phyloP scores from a whole-genome alignment of 306 rosid species.

The Quercus dentata region DNA sequence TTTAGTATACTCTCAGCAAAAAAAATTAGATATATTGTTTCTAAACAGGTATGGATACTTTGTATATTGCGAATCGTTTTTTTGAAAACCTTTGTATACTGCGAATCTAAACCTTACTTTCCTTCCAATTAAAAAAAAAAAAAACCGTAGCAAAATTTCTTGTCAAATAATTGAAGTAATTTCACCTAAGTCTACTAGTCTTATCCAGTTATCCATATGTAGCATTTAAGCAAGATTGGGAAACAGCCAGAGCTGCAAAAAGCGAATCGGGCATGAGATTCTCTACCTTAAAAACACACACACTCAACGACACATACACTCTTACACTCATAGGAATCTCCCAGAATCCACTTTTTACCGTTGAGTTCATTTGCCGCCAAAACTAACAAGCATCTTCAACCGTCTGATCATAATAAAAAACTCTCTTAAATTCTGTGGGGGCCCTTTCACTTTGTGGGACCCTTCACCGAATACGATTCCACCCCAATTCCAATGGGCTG shows the following conservation, averaged over 20 bases:
- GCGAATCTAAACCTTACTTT: too few species aligned
- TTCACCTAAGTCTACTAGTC: constrained; percentile 21
- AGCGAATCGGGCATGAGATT: background rate
- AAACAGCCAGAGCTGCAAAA: constrained; percentile 9
- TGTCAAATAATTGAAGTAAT: background rate
- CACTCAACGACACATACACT: too few species aligned
- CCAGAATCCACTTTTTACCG: constrained; percentile 24
- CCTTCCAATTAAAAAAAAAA: background rate
- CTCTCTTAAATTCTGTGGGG: constrained; percentile 31
- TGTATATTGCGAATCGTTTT: too few species aligned
- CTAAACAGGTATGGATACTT: too few species aligned
- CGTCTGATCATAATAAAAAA: constrained; percentile 28
- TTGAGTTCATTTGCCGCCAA: constrained; percentile 44
- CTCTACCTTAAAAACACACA: constrained; percentile 1
- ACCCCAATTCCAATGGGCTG: background rate
- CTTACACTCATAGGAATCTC: constrained; percentile 9
- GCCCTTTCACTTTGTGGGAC: constrained; percentile 40
- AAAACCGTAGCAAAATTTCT: too few species aligned
- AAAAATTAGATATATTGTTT: too few species aligned
- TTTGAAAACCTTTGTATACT: too few species aligned
- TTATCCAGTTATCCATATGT: constrained; percentile 31
- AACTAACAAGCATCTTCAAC: constrained; percentile 27
- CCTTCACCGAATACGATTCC: constrained; percentile 47
- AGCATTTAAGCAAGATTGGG: constrained; percentile 10
- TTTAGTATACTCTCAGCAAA: too few species aligned